Evolutionary conservation across 805 yeast species (phyloP), one percentile per base, ranked within the genome.

Genomic region (Zygosaccharomyces bailii): DNA sequence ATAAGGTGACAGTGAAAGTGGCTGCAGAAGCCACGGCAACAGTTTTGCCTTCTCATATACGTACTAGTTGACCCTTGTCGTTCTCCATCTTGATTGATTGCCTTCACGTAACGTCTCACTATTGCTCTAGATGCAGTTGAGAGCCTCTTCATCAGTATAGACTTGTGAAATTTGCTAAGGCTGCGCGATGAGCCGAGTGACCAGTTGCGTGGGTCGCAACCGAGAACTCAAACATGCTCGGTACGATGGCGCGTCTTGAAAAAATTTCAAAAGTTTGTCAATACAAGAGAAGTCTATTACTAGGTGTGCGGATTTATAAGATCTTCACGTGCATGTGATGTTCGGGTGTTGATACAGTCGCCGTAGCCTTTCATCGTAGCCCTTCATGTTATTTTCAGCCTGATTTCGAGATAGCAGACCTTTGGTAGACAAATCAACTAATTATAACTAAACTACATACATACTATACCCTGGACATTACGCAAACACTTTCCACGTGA

Each of bases 41-140:
- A 34, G 11, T 14, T 31, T 17, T 16, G 19, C 7, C 34, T 2
- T 34, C 7, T 24, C 34, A 29, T 18, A 37, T 37, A 87, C 96
- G 76, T 86, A 88, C 97, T 79, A 89, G 84, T 82, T 89, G 95
- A 77, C 99, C 98, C 82, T 87, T 89, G 76, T 93, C 98, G 99
- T 93, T 91, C 85, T 91, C 98, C 99, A 91, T 91, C 71, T 76
- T 88, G 85, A 63, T 69, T 68, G 65, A 50, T 58, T 51, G 47
- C 32, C 33, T 37, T 37, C 40, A 37, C 33, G 40, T 37, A 37
- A 25, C 40, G 40, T 37, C 40, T 37, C 40, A 14, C 24, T 37
- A 16, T 25, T 27, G 2, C 13, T 16, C 6, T 4, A 27, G 14
- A 10, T 27, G 13, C 31, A 27, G 8, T n/a, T 27, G 31, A n/a